Evolutionary conservation across 75 land plant species (phyloP).

Genomic region (Cupressus sempervirens): DNA sequence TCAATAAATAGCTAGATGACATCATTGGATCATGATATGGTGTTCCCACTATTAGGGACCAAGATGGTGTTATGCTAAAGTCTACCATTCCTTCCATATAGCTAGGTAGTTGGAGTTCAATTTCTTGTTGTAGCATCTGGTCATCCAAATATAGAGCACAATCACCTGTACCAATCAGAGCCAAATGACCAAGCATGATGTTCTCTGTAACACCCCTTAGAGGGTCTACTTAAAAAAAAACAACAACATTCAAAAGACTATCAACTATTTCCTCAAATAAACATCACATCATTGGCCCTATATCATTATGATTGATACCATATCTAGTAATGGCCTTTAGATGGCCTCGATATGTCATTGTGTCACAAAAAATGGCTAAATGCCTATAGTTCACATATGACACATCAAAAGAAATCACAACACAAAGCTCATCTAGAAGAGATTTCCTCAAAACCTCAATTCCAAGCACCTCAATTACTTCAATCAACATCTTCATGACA

Average conservation of each 20-base stretch:
- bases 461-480: slow-evolving; percentile 97
- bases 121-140: slow-evolving; percentile 88
- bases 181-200: slow-evolving; percentile 95
- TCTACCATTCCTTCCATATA: slow-evolving; percentile 65
- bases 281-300: slow-evolving; percentile 98
- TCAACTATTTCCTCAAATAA: slow-evolving; percentile 99
- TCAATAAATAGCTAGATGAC: slow-evolving; percentile 75
- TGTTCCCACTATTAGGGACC: slow-evolving; percentile 72
- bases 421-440: slow-evolving; percentile 87
- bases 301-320: slow-evolving; percentile 93
- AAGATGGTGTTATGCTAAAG: slow-evolving; percentile 29
- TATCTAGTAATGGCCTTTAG: slow-evolving; percentile 96
- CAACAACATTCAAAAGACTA: slow-evolving; percentile 95
- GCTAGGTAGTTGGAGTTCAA: slow-evolving; percentile 93
- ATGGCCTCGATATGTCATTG: slow-evolving; percentile 96
- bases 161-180: slow-evolving; percentile 94
- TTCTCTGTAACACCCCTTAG: slow-evolving; percentile 96
- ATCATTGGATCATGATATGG: slow-evolving; percentile 85
- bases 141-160: slow-evolving; percentile 79
- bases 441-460: slow-evolving; percentile 91
- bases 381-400: slow-evolving; percentile 98
- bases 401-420: slow-evolving; percentile 93
- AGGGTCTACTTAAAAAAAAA: slow-evolving; percentile 81
- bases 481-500: slow-evolving; percentile 96
- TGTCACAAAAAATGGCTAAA: slow-evolving; percentile 88